Conservation (phyloP, 140 eudicot genomes). For the Cichorium intybus region DNA sequence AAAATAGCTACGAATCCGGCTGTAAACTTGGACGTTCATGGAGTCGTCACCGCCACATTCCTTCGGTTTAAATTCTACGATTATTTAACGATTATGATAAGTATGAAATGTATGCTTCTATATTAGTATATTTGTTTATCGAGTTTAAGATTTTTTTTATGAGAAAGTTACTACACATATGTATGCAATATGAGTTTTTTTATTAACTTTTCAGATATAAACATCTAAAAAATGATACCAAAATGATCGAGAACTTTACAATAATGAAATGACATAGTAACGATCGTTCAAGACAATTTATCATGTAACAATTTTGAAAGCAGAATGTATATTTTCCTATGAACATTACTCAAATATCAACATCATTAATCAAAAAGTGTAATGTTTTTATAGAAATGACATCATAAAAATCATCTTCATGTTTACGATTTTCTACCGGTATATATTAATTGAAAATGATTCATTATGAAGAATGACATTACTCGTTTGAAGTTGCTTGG, state of each 20-base stretch:
- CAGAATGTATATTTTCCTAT: no score
- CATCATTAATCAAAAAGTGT: background rate
- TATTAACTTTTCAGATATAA: no score
- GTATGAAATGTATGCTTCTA: background rate
- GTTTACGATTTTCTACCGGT: background rate
- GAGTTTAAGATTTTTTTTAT: background rate
- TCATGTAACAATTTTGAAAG: no score
- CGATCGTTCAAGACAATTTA: no score
- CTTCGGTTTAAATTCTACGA: background rate
- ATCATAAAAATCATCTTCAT: background rate
- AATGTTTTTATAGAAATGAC: background rate
- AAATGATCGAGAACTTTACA: background rate
- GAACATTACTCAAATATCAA: background rate
- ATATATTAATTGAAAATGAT: background rate
- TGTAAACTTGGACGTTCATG: constrained; percentile 12
- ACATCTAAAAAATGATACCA: no score
- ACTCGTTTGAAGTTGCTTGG: background rate
- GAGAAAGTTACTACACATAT: no score
- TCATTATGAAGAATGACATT: background rate
- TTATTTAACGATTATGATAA: background rate
- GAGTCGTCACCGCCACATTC: constrained; percentile 6
- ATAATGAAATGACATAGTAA: no score
- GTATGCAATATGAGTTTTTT: no score
- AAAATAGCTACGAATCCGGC: constrained; percentile 7
- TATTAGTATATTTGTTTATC: no score